These are phyloP conservation scores for Fomitiporia mediterranea DNA, from an alignment of 1,284 basidiomycete genomes.

Conservation along the genomic window DNA sequence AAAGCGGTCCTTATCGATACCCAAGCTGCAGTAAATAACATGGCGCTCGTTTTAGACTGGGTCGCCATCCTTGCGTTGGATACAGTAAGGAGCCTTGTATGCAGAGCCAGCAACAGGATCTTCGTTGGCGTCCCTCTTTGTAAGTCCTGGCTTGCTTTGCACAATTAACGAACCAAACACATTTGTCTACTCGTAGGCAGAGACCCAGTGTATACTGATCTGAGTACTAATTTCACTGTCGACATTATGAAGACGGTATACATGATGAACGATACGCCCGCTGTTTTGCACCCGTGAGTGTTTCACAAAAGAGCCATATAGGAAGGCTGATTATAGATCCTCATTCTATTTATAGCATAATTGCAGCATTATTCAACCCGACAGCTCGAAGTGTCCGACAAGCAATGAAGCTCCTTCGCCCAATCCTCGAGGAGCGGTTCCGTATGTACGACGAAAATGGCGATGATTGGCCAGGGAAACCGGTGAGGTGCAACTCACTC, in stretches of 20 bases:
- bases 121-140: conserved; percentile 40
- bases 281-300: conserved; percentile 26
- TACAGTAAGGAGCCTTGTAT: conserved; percentile 37
- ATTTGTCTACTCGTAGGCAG: too few relatives aligned
- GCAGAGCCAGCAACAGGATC: conserved; percentile 36
- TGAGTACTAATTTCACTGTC: conserved; percentile 33
- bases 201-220: conserved; percentile 35
- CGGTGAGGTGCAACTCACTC: conserved; percentile 27
- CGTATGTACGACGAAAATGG: conserved; percentile 30
- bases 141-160: too few relatives aligned
- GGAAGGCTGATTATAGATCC: not conserved
- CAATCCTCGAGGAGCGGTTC: conserved; percentile 36
- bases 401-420: conserved; percentile 29
- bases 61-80: conserved; percentile 30
- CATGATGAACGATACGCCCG: conserved; percentile 34
- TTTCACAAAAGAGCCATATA: too few relatives aligned
- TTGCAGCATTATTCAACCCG: not conserved
- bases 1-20: too few relatives aligned
- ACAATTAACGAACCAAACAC: too few relatives aligned
- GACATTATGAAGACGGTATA: conserved; percentile 27
- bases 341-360: not conserved
- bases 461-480: conserved; percentile 34
- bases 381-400: conserved; percentile 17
- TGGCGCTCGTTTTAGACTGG: conserved; percentile 41
- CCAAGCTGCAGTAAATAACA: too few relatives aligned